Evolutionary conservation across 2,329 filamentous ascomycete genomes (phyloP).

Genomic region (Colletotrichum cordylinicola): DNA sequence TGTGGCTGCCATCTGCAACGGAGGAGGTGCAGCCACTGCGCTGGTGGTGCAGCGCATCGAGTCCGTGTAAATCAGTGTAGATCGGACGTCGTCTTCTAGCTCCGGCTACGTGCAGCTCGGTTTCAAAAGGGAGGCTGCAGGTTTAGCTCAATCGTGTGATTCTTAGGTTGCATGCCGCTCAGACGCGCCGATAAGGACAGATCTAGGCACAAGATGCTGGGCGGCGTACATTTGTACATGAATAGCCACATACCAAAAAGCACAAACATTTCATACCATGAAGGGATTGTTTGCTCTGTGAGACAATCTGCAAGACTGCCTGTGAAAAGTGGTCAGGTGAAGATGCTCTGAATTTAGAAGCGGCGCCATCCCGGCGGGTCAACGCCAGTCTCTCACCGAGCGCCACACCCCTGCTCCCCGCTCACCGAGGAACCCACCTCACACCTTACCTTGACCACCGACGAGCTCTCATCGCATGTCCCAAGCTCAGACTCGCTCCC

Average conservation of each 20-base stretch:
- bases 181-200: not conserved
- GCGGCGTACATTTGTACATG: not conserved
- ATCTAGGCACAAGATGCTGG: not conserved
- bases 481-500: not conserved
- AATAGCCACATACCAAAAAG: not conserved
- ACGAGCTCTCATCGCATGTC: not conserved
- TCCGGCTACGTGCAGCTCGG: not conserved
- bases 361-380: not conserved
- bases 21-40: slow-evolving; percentile 89
- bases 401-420: not conserved
- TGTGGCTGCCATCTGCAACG: slow-evolving; percentile 95
- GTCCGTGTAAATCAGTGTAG: slow-evolving; percentile 44
- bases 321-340: not conserved
- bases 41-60: slow-evolving; percentile 88
- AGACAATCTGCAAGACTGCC: not conserved
- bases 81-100: not conserved
- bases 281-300: not conserved
- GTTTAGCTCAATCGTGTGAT: not conserved
- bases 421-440: slow-evolving; percentile 14
- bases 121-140: not conserved
- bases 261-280: not conserved
- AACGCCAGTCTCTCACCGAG: not conserved
- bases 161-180: not conserved
- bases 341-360: not conserved
- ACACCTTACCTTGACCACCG: not conserved